A percentile compares a stretch with the other conserved stretches of the same genome.
These are phyloP conservation scores for Epichloe hybrida DNA, from an alignment of 2,329 filamentous ascomycete genomes.

Conservation along the genomic window DNA sequence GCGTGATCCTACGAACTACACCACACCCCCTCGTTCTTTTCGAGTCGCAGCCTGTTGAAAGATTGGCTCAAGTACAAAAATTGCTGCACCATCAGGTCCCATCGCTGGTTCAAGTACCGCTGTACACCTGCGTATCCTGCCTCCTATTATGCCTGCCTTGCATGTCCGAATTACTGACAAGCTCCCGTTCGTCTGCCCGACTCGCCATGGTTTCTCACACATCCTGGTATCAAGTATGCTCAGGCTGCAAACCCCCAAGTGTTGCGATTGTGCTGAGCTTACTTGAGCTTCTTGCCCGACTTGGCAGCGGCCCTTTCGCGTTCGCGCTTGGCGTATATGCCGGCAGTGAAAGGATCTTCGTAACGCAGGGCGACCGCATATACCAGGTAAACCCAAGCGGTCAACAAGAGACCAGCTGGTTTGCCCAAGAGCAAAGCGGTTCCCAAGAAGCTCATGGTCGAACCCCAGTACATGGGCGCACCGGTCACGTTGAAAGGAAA, in stretches of 20 bases:
- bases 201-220: not conserved
- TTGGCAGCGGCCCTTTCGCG: conserved; percentile 34
- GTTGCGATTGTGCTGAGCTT: conserved; percentile 9
- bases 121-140: no score
- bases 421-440: conserved; percentile 75
- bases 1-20: not conserved
- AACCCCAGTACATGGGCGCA: conserved; percentile 94
- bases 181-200: not conserved
- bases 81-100: no score
- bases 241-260: not conserved
- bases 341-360: conserved; percentile 89
- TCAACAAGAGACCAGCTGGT: conserved; percentile 71
- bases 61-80: not conserved
- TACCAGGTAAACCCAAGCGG: conserved; percentile 57
- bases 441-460: conserved; percentile 82
- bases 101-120: no score
- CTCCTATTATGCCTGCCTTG: no score
- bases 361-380: conserved; percentile 72
- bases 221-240: not conserved
- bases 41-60: conserved; percentile 9
- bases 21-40: not conserved
- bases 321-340: conserved; percentile 83
- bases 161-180: not conserved
- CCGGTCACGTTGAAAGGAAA: conserved; percentile 91
- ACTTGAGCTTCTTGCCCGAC: conserved; percentile 39